Evolutionary conservation across 2,329 filamentous ascomycete genomes (phyloP).

Genomic region (Orbilia quercus): DNA sequence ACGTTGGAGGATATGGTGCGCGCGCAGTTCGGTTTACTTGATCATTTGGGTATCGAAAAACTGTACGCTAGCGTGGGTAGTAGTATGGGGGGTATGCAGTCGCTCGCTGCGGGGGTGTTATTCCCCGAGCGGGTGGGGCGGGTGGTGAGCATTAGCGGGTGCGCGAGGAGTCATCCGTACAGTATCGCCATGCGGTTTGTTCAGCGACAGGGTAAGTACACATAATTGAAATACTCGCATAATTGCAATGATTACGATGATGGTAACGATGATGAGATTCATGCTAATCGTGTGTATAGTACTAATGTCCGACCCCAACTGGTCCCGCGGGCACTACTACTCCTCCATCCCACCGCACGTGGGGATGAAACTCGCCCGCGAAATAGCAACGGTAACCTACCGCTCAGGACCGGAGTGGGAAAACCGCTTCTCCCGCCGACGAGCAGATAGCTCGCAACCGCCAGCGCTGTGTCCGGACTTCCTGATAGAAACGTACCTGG

Average conservation of each 20-base stretch:
- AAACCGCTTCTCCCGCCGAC: slow-evolving; percentile 85
- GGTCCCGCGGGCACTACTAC: slow-evolving; percentile 96
- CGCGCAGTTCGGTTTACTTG: slow-evolving; percentile 89
- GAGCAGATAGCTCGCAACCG: slow-evolving; percentile 85
- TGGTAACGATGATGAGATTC: slow-evolving; percentile 7
- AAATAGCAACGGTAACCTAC: slow-evolving; percentile 98
- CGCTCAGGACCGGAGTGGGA: slow-evolving; percentile 98
- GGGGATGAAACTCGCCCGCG: slow-evolving; percentile 96
- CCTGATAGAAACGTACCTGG: slow-evolving; percentile 95
- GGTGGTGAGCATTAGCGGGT: slow-evolving; percentile 90
- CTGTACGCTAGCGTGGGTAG: slow-evolving; percentile 93
- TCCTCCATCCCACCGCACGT: slow-evolving; percentile 86
- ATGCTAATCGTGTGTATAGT: slow-evolving; percentile 65
- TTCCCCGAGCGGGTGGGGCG: slow-evolving; percentile 84
- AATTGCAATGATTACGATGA: neutral
- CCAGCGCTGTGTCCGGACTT: slow-evolving; percentile 98
- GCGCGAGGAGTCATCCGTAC: slow-evolving; percentile 93
- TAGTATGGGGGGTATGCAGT: slow-evolving; percentile 99
- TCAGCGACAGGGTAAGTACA: slow-evolving; percentile 76
- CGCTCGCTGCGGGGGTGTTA: slow-evolving; percentile 83
- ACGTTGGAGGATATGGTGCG: slow-evolving; percentile 98
- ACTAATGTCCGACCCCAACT: slow-evolving; percentile 98
- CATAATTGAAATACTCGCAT: neutral
- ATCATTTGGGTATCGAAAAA: slow-evolving; percentile 78
- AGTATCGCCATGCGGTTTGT: slow-evolving; percentile 99